Base-by-base conservation (phyloP, 1,284 basidiomycete species). In the Kalmanozyma brasiliensis region DNA sequence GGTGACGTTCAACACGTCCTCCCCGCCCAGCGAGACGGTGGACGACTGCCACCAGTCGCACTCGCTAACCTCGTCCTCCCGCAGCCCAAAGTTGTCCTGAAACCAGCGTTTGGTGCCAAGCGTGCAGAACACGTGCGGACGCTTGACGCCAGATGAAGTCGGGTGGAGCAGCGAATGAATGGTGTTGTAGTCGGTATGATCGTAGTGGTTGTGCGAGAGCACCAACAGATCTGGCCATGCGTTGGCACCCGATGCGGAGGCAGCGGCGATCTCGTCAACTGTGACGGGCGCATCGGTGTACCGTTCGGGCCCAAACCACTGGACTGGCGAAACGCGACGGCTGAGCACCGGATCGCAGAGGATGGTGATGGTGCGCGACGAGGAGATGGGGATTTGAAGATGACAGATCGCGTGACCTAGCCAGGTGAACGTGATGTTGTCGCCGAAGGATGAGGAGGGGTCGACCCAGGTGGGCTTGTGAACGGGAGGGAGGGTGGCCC, bases 181-280 rank as follows among this genome's bases (percentile, higher is more conserved):
- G 30, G 74, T 77, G 16, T 46, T 60, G 49, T 66, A 71, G 45
- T 76, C 74, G 20, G 67, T 65, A 36, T 77, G 75, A 35, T 77
- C 75, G 55, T 77, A 77, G 43, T 77, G 75, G 48, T 76, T 77
- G 62, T 76, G 74, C 26, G 55, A 64, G 38, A 77, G 52, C 30
- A 66, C 62, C 24, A 77, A 44, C 16, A 74, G 51, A 38, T 77
- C 64, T 1, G 74, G 75, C 73, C 73, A 76, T 1, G 63, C 70
- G 23, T 55, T 59, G 46, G 53, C 65, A 11, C 49, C 41, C 17
- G 35, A 37, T 7, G 52, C 46, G 29, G 58, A 53, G 13, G 52
- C 70, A 1, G 33, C 22, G 20, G 52, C 57, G 32, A 77, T 71
- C 24, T 60, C 60, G n/a, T 52, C 48, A 2, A 76, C 65, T 30